These are phyloP conservation scores for Monosporascus sp. DNA, from an alignment of 2,329 filamentous ascomycete genomes.

Conservation along the genomic window DNA sequence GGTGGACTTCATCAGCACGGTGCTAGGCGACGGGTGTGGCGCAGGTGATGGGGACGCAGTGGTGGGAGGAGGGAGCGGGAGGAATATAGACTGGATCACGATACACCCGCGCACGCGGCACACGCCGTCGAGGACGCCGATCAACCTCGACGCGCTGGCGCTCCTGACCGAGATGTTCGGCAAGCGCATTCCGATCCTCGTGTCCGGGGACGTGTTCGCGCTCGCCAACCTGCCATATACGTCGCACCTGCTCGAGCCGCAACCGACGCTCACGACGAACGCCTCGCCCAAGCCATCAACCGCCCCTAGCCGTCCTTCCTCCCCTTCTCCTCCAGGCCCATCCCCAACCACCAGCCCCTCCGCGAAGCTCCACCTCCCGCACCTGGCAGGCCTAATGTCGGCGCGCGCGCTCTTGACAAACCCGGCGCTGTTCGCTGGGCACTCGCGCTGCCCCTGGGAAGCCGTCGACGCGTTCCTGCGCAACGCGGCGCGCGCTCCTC, in stretches of 20 bases:
- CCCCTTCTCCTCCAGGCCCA: background rate
- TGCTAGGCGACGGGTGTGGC: conserved; percentile 46
- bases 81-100: conserved; percentile 62
- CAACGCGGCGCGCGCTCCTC: conserved; percentile 49
- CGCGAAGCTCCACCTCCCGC: conserved; percentile 34
- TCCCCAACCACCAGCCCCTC: conserved; percentile 4
- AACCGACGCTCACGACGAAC: conserved; percentile 18
- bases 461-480: conserved; percentile 60
- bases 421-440: conserved; percentile 58
- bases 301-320: background rate
- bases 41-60: background rate
- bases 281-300: background rate
- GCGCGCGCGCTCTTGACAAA: conserved; percentile 64
- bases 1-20: conserved; percentile 57
- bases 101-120: conserved; percentile 61
- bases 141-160: conserved; percentile 56
- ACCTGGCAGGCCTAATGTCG: conserved; percentile 62
- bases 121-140: conserved; percentile 57
- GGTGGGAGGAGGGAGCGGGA: conserved; percentile 6
- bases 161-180: conserved; percentile 48
- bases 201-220: conserved; percentile 66
- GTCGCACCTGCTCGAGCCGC: conserved; percentile 25
- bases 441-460: conserved; percentile 54
- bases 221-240: conserved; percentile 44
- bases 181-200: conserved; percentile 54